Evolutionary conservation across 768 basidiomycete species (phyloP), one percentile per base, ranked within the genome.

Genomic region (Leucocoprinus birnbaumii): DNA sequence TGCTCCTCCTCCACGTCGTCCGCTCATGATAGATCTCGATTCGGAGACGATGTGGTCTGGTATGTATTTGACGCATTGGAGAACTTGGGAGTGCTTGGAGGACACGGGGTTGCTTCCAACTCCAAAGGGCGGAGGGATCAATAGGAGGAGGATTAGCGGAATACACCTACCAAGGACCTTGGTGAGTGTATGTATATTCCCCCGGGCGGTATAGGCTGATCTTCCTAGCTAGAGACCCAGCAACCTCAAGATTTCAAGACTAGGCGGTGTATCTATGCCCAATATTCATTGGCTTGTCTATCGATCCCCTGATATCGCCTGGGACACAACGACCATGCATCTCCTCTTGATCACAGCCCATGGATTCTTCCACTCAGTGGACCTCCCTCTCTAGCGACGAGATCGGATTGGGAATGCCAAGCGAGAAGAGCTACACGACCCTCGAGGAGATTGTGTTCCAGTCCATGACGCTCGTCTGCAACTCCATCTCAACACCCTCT

Each of bases 371-470:
- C 69, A 2, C 53, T 73, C 38, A 73, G 71, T 53, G 64, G 69
- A 35, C 71, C 76, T 13, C 66, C 78, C 2, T 75, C 81, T 3
- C 66, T 72, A 3, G 56, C 59, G 46, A 67, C 58, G 42, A 71
- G 63, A 51, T 81, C 3, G 84, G 82, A 3, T 62, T 85, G 26
- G 81, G 84, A 0, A 77, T 79, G 59, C 72, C 82, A 3, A 80
- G 70, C 49, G 87, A 90, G 63, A 91, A 85, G 64, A 84, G 82
- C 51, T 87, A 89, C 57, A 80, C 80, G 1, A 75, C 81, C 0
- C 79, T 97, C 10, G 86, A 97, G 47, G 90, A 97, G 68, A 91
- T 94, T 38, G 94, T 93, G 0, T 98, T 97, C 72, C 92, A 95
- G 57, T 95, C 91, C 0, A 72, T 98, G 57, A 98, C 92, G 4